Conservation (phyloP, 2,329 filamentous ascomycete genomes). For the Laburnicola sp. region DNA sequence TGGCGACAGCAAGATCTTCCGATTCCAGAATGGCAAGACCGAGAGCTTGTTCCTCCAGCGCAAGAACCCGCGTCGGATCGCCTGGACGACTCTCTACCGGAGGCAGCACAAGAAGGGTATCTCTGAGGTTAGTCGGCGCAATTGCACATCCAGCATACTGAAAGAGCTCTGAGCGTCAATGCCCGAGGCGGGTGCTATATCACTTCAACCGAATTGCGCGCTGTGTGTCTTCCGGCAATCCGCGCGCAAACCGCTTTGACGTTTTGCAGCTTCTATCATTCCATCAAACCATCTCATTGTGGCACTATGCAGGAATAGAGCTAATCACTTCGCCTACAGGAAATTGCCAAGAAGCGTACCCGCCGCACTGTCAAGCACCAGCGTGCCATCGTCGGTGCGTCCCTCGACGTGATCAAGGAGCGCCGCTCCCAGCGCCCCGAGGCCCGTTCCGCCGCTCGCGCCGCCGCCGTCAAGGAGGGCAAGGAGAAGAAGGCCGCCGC, state of each 20-base stretch:
- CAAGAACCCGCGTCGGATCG: constrained; percentile 99
- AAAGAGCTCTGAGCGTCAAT: neutral
- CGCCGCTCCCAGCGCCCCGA: constrained; percentile 92
- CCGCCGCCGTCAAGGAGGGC: constrained; percentile 89
- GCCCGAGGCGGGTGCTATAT: neutral
- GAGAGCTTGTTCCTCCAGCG: constrained; percentile 99
- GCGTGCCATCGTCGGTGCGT: constrained; percentile 98
- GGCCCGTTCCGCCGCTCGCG: constrained; percentile 88
- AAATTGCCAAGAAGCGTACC: constrained; percentile 99
- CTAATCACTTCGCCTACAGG: constrained; percentile 61
- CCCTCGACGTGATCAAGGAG: constrained; percentile 99
- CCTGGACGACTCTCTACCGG: constrained; percentile 97
- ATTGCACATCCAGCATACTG: constrained; percentile 5
- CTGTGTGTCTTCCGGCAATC: neutral
- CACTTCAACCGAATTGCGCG: neutral
- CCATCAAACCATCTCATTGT: neutral
- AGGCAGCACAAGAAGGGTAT: constrained; percentile 99
- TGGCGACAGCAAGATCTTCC: constrained; percentile 99
- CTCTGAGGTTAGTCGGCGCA: constrained; percentile 78
- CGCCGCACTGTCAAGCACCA: constrained; percentile 98
- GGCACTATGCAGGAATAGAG: no score
- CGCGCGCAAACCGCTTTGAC: neutral
- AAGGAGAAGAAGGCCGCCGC: constrained; percentile 97
- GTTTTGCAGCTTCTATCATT: neutral
- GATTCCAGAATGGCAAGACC: constrained; percentile 99